Evolutionary conservation across 2,329 filamentous ascomycete species (phyloP), one percentile per base, ranked within the genome.

Genomic region (Colletotrichum paranaense): DNA sequence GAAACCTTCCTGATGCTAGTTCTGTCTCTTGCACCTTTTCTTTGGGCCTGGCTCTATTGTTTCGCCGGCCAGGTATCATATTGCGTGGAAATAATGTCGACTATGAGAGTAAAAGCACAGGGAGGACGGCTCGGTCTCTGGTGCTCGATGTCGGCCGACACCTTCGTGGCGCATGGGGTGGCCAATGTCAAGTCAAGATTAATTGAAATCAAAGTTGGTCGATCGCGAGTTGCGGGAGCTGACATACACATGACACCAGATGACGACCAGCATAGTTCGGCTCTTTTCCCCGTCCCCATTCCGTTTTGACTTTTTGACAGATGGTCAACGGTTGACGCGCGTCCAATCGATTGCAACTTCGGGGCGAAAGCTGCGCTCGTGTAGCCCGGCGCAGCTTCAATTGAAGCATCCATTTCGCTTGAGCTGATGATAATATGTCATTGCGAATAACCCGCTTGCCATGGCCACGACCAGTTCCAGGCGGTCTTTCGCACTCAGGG

Each of bases 1-100:
- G 72, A 74, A 74, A 74, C 68, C 35, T 57, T 72, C 52, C 46
- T 74, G 72, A 72, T 72, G 72, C 72, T 12, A 56, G 62, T 38
- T 24, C 57, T 58, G 67, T 67, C 62, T 74, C 68, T 63, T 53
- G 57, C 52, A 9, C 46, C 63, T 55, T 24, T 46, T 49, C 38
- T 32, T 26, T 32, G 60, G 49, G 8, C 24, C 62, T 62, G n/a
- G 52, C 46, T 30, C 14, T 58, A 8, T n/a, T 57, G 28, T 46
- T n/a, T 65, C 24, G 42, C n/a, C 12, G 52, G 32, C 42, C 24
- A 49, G 16, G 8, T 32, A 63, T 42, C 4, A 62, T 35, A 46
- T 6, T 22, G 26, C 16, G 19, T 28, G 26, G 5, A 49, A 28
- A 52, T 5, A 24, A 57, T 49, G 57, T 56, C 64, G 22, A n/a